Evolutionary conservation across 176 grass and related monocot species (phyloP), one percentile per base, ranked within the genome.

Genomic region (Oryza meridionalis): DNA sequence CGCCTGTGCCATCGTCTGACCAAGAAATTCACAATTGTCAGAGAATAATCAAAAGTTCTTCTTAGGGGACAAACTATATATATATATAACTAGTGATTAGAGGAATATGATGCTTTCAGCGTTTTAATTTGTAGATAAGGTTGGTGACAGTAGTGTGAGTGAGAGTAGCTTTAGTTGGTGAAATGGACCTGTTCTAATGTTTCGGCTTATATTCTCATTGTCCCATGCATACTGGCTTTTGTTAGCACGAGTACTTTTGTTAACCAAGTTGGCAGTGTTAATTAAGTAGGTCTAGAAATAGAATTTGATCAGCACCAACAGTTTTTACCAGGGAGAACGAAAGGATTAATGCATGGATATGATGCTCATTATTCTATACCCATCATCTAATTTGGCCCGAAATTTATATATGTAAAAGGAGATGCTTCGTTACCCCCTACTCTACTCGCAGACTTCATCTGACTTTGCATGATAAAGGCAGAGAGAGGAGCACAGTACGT

Each of bases 1-100:
- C 85, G 92, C 94, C 11, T 97, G 94, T 72, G 83, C 63, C 76
- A 97, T 97, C 65, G 82, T 68, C 17, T 97, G 84, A 94, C 51
- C 75, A 25, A 25, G 2, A 40, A 40, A 40, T 40, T 40, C 51
- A 17, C 4, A 6, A 7, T 82, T 46, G 5, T 13, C 61, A 70
- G 12, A 65, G 59, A 84, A 88, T 61, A 61, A 22, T 22, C 65
- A 58, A 84, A 76, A 15, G 0, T 7, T 61, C 44, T 31, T 49
- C 7, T 67, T 55, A 74, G 51, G 14, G n/a, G 33, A 33, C 16
- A 19, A 49, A 11, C 15, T 44, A 3, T 0, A 29, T 29, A 29
- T 29, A 29, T 29, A 29, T 29, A n/a, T 7, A 49, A 67, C 17
- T 12, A 58, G 27, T 38, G 8, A 26, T 11, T 73, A 15, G 50